phyloP scores from a whole-genome alignment of 2,329 filamentous ascomycete genomes.

The Pseudogymnoascus sp. region DNA sequence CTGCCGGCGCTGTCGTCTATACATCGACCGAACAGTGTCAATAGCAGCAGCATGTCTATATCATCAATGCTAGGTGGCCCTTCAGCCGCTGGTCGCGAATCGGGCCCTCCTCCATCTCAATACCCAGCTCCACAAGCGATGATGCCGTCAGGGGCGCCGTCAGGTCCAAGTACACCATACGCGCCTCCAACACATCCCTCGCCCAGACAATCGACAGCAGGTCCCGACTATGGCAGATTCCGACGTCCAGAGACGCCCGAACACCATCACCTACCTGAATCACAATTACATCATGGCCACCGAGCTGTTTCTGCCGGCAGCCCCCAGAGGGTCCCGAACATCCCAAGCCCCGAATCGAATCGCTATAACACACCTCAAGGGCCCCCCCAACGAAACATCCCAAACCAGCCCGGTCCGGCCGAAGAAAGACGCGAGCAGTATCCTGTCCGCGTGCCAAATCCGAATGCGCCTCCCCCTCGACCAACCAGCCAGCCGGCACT shows the following conservation, averaged over 20 bases:
- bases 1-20: slow-evolving; percentile 44
- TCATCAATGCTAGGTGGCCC: slow-evolving; percentile 62
- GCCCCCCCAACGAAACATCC: slow-evolving; percentile 47
- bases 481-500: slow-evolving; percentile 30
- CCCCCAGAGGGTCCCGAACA: slow-evolving; percentile 38
- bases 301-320: slow-evolving; percentile 32
- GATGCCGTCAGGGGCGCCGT: slow-evolving; percentile 26
- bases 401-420: slow-evolving; percentile 22
- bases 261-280: slow-evolving; percentile 51
- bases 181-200: slow-evolving; percentile 35
- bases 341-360: slow-evolving; percentile 50
- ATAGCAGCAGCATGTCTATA: slow-evolving; percentile 63
- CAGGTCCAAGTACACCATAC: slow-evolving; percentile 33
- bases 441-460: slow-evolving; percentile 25
- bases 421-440: slow-evolving; percentile 41
- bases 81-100: slow-evolving; percentile 40
- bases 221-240: slow-evolving; percentile 55
- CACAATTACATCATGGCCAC: slow-evolving; percentile 31
- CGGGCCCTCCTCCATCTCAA: slow-evolving; percentile 39
- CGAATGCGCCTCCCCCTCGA: slow-evolving; percentile 26
- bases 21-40: slow-evolving; percentile 40
- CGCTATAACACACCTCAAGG: slow-evolving; percentile 55
- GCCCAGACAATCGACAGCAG: slow-evolving; percentile 33
- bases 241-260: slow-evolving; percentile 70
- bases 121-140: slow-evolving; percentile 39